Evolutionary conservation across 495 filamentous ascomycete genomes (phyloP), one percentile per base, ranked within the genome.

Genomic region (Daldinia loculata): DNA sequence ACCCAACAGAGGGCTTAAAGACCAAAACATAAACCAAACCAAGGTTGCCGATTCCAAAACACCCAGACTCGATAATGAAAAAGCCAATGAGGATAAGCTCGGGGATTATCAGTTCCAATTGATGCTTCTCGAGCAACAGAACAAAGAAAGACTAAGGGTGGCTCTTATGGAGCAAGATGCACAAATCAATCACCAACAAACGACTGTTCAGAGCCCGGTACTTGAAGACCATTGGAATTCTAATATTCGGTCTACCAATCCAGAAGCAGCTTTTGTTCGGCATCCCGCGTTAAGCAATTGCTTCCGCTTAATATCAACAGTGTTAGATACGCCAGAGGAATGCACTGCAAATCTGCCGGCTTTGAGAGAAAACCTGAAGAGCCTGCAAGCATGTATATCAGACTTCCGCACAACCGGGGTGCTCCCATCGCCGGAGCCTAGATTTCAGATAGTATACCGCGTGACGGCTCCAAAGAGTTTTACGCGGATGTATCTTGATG

Each of bases 401-500:
- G 26, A 27, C 26, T 27, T 8, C 48, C 19, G 22, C 22, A 52
- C 12, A 26, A 52, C 48, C 9, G 11, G 6, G 48, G 56, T 6
- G 34, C 34, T 19, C 11, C 56, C 1, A 24, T 9, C 17, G 2
- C 30, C 15, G 15, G 12, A 38, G 32, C 34, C 34, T 2, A 58
- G 34, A 32, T 27, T 14, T 2, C 30, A 58, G 56, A 39, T 27
- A 2, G 24, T 58, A 12, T 27, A 58, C 7, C 56, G 56, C 19
- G 24, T 58, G 14, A 30, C 29, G 1, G 24, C 0, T 27, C 19
- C 19, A 6, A 19, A 32, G 4, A 19, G 0, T 2, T 3, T 6
- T 22, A 19, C 34, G 32, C 56, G 34, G 34, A 39, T 58, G 34
- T 58, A 41, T 15, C 34, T 58, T 39, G 56, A 58, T 17, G 19